Base-by-base conservation (phyloP, 768 basidiomycete genomes). In the Tylopilus plumbeoviolaceoides region DNA sequence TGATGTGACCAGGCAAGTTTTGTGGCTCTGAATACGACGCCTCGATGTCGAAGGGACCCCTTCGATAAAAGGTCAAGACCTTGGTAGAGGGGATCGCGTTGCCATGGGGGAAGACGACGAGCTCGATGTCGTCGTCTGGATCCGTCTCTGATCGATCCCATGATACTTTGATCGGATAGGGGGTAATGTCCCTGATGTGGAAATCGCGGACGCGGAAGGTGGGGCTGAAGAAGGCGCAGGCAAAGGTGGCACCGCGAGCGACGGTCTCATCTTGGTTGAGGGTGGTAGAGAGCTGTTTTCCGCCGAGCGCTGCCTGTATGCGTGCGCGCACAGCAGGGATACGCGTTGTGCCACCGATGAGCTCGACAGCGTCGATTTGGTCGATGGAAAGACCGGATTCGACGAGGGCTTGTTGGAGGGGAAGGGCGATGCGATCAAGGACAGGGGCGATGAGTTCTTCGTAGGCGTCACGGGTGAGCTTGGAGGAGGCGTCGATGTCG, bases 181-280 rank as follows among this genome's bases (percentile, higher is more conserved):
- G 78, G 51, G 85, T 80, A 72, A 91, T 84, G 70, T 99, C 97
- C 68, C 84, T 81, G 54, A 93, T 75, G 64, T 83, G 77, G 79
- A 99, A 99, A 57, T 98, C 95, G 59, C 94, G 89, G 31, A 98
- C 95, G 59, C 92, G 89, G 89, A 98, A 99, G 48, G 94, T 86
- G 61, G 97, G 97, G 30, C 94, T 97, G 59, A 97, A 87, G 78
- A 92, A 92, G 27, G 97, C 95, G 67, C 95, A 98, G 35, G 93
- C 85, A 70, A 99, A 97, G 50, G 97, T 98, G 47, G 94, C 90
- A 39, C 95, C 97, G 42, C 95, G 91, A 9, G 92, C 93, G 61
- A 94, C 80, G 54, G 97, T 95, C 75, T 98, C 97, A 61, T 98
- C 97, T 75, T 95, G 92, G 79, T 98, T 99, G 67, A 95, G 85